Base-by-base conservation (phyloP, 352 stramenopile species). In the Globisporangium polare region DNA sequence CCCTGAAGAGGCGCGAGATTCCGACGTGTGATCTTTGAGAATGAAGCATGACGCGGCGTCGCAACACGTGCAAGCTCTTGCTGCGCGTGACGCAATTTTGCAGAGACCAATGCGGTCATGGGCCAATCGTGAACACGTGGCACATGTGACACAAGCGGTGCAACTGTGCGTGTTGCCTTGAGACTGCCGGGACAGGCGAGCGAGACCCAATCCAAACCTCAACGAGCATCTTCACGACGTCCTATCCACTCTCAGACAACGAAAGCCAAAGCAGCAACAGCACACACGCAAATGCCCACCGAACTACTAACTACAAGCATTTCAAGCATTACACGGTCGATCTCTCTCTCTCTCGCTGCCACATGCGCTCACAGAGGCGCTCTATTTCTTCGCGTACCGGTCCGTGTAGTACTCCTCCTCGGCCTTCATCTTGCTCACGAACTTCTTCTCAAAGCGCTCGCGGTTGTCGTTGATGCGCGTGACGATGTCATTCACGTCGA, bases 381-480 rank as follows among this genome's bases (percentile, higher is more conserved):
- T 53, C 61, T 67, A 67, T 56, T 61, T 67, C 70, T 87, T 88
- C 58, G 66, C 66, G 64, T 97, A 97, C 54, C 90, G 86, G 58
- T 95, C 86, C 49, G 89, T 86, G 72, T 97, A 97, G 72, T 97
- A 97, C 71, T 96, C 88, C 52, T 92, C 80, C 66, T 97, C 88
- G n/a, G 90, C 79, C 75, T 95, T 88, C 88, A 96, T 97, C 74
- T 96, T 97, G 83, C 80, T 96, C 63, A 85, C 85, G 69, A 96
- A 96, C 75, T 97, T 97, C 74, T 94, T 94, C 68, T 96, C 88
- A 35, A 96, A 93, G n/a, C 85, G 83, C 53, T 94, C 86, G 55
- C 84, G 84, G 67, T 97, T 95, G 59, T 91, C 79, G 65, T 90
- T 92, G 71, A 97, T 96, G 57, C 90, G 88, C 33, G 75, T 80